phyloP scores from a whole-genome alignment of 2,329 filamentous ascomycete species.

The Fusarium humuli region DNA sequence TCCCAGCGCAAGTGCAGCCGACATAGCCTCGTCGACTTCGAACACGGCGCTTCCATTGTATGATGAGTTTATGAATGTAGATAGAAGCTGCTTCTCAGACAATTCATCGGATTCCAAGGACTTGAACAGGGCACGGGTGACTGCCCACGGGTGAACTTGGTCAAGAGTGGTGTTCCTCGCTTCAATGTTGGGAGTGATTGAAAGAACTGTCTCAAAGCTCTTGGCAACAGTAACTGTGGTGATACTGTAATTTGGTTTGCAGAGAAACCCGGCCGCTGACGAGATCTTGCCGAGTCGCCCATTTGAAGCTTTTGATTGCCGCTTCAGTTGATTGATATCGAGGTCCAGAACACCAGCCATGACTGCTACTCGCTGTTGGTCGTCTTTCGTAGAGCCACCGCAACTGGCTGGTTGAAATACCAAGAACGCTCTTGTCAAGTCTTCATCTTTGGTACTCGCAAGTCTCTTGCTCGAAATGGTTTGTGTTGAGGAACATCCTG shows the following conservation, averaged over 20 bases:
- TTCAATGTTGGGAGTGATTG: conserved; percentile 3
- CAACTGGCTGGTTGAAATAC: conserved; percentile 37
- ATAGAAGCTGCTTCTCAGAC: conserved; percentile 8
- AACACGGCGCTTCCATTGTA: conserved; percentile 45
- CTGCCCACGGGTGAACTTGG: conserved; percentile 36
- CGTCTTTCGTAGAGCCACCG: conserved; percentile 24
- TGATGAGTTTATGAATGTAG: conserved; percentile 9
- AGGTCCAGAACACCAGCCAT: conserved; percentile 34
- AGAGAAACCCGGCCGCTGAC: conserved; percentile 36
- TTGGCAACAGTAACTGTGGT: conserved; percentile 35
- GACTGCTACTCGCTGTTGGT: conserved; percentile 42
- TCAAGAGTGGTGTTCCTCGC: conserved; percentile 35
- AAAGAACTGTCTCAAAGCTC: conserved; percentile 27
- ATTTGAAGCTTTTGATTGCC: conserved; percentile 22
- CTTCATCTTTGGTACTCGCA: conserved; percentile 16
- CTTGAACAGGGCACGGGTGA: conserved; percentile 38
- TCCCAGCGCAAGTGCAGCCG: conserved; percentile 49
- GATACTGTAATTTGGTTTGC: conserved; percentile 41
- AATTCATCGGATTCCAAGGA: conserved; percentile 25
- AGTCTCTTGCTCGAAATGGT: conserved; percentile 34
- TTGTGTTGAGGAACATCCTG: conserved; percentile 36
- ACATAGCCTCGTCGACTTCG: conserved; percentile 50
- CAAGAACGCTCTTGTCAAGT: conserved; percentile 33
- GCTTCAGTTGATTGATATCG: conserved; percentile 33
- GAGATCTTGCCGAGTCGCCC: conserved; percentile 23